Evolutionary conservation across 2,329 filamentous ascomycete species (phyloP), one percentile per base, ranked within the genome.

Genomic region (Lasiodiplodia theobromae): DNA sequence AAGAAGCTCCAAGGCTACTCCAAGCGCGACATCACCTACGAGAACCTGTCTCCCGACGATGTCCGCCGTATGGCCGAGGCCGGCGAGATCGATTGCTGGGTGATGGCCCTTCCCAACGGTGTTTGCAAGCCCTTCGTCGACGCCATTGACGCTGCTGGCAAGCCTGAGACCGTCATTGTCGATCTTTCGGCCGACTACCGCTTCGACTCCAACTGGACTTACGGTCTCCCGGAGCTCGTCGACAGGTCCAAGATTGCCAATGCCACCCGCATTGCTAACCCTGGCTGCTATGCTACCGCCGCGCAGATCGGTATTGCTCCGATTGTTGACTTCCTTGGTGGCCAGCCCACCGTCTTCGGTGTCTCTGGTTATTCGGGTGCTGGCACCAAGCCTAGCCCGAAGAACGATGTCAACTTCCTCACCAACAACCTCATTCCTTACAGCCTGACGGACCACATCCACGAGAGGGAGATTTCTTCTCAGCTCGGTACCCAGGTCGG

Each of bases 101-200:
- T 98, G 54, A 96, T 98, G 92, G 96, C 96, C 44, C 88, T 98
- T 37, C 96, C 95, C 54, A 99, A 98, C 77, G 92, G 93, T 70
- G 93, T 97, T 62, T 97, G 93, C 88, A 92, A 94, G 82, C 94
- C 96, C 0, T 99, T 91, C 73, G 91, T 98, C 11, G 93, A 98
- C 71, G 95, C 95, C 8, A 88, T 98, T 66, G 88, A 94, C 74
- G 87, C 91, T 75, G 88, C 86, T 38, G 88, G 88, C 69, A 83
- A 83, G 63, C 78, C 83, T 75, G 87, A 87, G 71, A 94, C 92
- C 73, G 84, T 98, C 51, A 92, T 98, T 73, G 86, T 99, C 56
- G 96, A 99, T 79, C 87, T 99, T 44, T 97, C 94, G n/a, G 96
- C 96, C 70, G 96, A 99, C 82, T 96, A 97, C 82, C 90, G 95